Evolutionary conservation across 768 basidiomycete species (phyloP).

Genomic region (Leccinum disarticulatum): DNA sequence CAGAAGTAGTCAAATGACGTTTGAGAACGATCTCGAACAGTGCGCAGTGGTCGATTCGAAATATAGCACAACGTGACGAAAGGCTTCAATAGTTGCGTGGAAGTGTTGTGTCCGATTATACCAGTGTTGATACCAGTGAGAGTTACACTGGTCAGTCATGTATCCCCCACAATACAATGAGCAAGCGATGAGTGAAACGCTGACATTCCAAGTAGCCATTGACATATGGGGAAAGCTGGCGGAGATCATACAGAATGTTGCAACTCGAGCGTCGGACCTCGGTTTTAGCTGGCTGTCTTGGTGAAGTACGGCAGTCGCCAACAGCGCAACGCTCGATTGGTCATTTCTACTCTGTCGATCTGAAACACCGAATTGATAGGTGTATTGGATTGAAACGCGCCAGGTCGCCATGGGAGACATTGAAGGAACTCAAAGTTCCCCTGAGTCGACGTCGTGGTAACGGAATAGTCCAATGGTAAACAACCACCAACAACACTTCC

Average conservation of each 20-base stretch:
- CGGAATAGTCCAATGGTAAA: neutral
- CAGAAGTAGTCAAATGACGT: neutral
- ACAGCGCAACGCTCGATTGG: neutral
- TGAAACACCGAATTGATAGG: neutral
- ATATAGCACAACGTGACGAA: neutral
- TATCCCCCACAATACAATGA: neutral
- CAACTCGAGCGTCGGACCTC: neutral
- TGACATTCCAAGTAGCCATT: neutral
- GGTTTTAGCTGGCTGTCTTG: neutral
- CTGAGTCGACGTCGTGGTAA: no score
- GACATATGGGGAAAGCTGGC: neutral
- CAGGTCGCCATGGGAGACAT: neutral
- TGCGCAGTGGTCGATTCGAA: neutral
- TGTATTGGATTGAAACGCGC: neutral
- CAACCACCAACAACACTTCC: conserved; percentile 24
- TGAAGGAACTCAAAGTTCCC: neutral
- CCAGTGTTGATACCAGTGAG: neutral
- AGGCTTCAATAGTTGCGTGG: neutral
- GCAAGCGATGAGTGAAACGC: neutral
- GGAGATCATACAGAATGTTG: neutral
- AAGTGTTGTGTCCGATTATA: neutral
- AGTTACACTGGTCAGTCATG: neutral
- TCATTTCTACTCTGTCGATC: neutral
- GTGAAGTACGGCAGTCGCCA: neutral
- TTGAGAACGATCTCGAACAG: neutral